Base-by-base conservation (phyloP, 176 grass and related monocot genomes). In the Alloteropsis semialata region DNA sequence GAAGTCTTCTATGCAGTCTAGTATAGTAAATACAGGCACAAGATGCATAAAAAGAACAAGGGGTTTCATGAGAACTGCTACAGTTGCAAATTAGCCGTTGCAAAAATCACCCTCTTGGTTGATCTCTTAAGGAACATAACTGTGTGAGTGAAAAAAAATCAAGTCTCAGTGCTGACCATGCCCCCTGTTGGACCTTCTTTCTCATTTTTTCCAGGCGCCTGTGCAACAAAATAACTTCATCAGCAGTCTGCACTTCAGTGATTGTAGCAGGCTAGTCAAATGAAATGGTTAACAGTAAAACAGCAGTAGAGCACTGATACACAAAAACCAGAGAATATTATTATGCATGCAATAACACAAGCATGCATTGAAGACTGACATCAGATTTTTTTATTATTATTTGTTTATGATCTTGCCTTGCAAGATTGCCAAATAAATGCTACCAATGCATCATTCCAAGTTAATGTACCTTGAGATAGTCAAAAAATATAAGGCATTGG, bases 151-250 rank as follows among this genome's bases (percentile, higher is more conserved):
- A 43, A 57, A 65, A 74, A 68, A 61, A 33, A 6, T 13, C 48
- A 80, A 44, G 32, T 33, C 39, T 85, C 72, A 75, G 61, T 76
- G 51, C 95, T 88, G 53, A 98, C 95, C 92, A 98, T 91, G 87
- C 75, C 95, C 58, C 84, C 89, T 7, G 90, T 72, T 29, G 91
- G 87, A 73, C 84, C 89, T 22, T 95, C 96, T 82, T 98, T 98
- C 24, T 98, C 96, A 88, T 71, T 98, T 91, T 98, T 98, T 84
- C 96, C 96, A 92, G 96, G 92, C 22, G 96, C 84, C 94, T 97
- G 81, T 22, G 57, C 42, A 73, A 83, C 13, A 89, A 33, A 84
- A 81, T 21, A 69, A 10, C 21, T 49, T 79, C 59, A 2, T 89
- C 86, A 85, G 42, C 28, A 61, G 28, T 62, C 37, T 2, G 10